These are phyloP conservation scores for Pseudogymnoascus sp. DNA, from an alignment of 2,329 filamentous ascomycete genomes.

Conservation along the genomic window DNA sequence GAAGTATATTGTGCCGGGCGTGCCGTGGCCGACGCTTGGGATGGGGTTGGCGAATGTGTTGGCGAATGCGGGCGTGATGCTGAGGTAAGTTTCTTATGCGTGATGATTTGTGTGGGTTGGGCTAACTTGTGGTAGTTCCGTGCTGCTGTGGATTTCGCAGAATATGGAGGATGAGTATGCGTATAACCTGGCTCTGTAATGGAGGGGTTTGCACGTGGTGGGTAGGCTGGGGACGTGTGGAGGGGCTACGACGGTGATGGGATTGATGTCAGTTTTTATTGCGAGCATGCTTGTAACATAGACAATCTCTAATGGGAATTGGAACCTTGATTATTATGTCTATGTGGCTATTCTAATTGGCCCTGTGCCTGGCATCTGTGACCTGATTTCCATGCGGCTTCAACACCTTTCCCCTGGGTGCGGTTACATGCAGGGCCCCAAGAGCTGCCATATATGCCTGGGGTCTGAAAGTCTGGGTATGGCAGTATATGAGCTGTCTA, in stretches of 20 bases:
- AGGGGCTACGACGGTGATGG: background rate
- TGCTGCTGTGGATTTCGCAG: constrained; percentile 63
- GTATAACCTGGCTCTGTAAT: constrained; percentile 58
- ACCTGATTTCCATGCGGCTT: background rate
- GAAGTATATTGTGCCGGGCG: constrained; percentile 54
- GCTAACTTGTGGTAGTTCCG: constrained; percentile 40
- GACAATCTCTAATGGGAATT: constrained; percentile 8
- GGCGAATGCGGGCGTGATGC: constrained; percentile 56
- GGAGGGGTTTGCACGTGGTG: constrained; percentile 9
- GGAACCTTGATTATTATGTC: constrained; percentile 15
- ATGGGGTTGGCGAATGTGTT: constrained; percentile 64
- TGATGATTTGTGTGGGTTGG: background rate
- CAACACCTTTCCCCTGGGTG: background rate
- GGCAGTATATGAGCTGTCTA: background rate
- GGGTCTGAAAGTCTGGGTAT: background rate
- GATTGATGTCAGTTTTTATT: constrained; percentile 15
- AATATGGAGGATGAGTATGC: constrained; percentile 69
- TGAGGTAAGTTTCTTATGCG: constrained; percentile 42
- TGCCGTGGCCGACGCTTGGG: constrained; percentile 53
- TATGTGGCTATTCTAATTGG: constrained; percentile 16
- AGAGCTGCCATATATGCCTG: background rate
- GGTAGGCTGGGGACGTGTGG: background rate
- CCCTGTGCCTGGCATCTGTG: background rate
- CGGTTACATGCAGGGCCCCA: background rate
- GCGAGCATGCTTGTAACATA: constrained; percentile 13